Evolutionary conservation across 2,329 filamentous ascomycete genomes (phyloP), one percentile per base, ranked within the genome.

Genomic region (Macroventuria anomochaeta): DNA sequence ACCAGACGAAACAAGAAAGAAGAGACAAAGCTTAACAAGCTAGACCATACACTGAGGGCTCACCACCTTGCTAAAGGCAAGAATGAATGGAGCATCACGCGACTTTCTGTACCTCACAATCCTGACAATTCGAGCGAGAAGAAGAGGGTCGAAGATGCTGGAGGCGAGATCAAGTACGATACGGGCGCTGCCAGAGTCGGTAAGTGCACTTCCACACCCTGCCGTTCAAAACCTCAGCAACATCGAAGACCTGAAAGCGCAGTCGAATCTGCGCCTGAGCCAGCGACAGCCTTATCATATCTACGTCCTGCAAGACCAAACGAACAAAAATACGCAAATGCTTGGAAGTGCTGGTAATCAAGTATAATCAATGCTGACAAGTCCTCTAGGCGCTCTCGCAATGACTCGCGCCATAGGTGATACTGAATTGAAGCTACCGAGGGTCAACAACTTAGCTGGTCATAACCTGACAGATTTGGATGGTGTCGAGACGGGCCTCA

Each of bases 341-440:
- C 11, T 6, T 7, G n/a, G 21, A 3, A 13, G 31, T 5, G 20
- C n/a, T 13, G 23, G 7, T 6, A 2, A 20, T 12, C 11, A 11
- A 42, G 5, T 2, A 31, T 8, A 26, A 18, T 12, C 10, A 26
- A 13, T 7, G 31, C 43, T 56, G 8, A 56, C 42, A 21, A n/a
- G 8, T 10, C 7, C 5, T 21, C 3, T 3, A 37, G 64, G 64
- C n/a, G 64, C 55, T 18, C 63, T 68, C 17, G 63, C 54, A n/a
- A 68, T 68, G 64, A 59, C 63, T 25, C 60, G 64, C 6, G 63
- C 64, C 0, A 46, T 68, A 1, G 64, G 64, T 21, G 64, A 68
- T 23, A 42, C 61, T 20, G 58, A 68, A 18, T 56, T 65, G 43
- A 68, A 68, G 44, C 53, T 60, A 10, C 64, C 64, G 0, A 60